Conservation (phyloP, 208 protist species). For the Leishmania martiniquensis region DNA sequence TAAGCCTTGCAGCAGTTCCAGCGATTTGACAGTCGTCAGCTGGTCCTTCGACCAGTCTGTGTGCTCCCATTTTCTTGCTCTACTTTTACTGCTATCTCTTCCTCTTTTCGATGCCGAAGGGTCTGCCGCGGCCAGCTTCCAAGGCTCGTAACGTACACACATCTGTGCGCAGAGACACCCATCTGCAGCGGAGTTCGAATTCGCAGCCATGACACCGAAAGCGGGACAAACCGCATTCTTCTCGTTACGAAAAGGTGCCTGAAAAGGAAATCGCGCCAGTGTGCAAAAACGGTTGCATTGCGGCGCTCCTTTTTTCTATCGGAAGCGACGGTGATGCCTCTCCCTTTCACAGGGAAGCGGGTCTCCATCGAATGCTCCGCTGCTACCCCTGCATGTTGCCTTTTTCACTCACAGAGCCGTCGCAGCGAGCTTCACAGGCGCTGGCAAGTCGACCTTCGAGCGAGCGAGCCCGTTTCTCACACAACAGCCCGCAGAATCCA, state of each 20-base stretch:
- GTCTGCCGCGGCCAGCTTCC: background rate
- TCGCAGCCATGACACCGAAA: background rate
- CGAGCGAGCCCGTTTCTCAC: background rate
- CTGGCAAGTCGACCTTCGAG: background rate
- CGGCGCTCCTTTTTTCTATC: background rate
- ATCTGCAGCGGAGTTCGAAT: background rate
- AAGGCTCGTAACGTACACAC: background rate
- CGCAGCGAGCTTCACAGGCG: background rate
- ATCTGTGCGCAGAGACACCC: background rate
- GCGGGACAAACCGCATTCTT: background rate
- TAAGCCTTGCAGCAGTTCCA: constrained; percentile 19
- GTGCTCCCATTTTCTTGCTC: background rate
- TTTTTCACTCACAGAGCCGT: background rate
- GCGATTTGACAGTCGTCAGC: constrained; percentile 36
- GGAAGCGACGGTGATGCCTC: background rate
- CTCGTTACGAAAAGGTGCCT: background rate
- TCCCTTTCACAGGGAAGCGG: background rate
- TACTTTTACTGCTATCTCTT: constrained; percentile 6
- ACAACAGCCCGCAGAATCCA: background rate
- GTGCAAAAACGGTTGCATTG: background rate
- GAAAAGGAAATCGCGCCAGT: background rate
- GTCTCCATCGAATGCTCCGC: background rate
- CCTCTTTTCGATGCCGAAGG: background rate
- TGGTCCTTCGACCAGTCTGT: constrained; percentile 51
- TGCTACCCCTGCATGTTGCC: background rate